phyloP scores from a whole-genome alignment of 139 green algal genomes.

The Haematococcus sp. region DNA sequence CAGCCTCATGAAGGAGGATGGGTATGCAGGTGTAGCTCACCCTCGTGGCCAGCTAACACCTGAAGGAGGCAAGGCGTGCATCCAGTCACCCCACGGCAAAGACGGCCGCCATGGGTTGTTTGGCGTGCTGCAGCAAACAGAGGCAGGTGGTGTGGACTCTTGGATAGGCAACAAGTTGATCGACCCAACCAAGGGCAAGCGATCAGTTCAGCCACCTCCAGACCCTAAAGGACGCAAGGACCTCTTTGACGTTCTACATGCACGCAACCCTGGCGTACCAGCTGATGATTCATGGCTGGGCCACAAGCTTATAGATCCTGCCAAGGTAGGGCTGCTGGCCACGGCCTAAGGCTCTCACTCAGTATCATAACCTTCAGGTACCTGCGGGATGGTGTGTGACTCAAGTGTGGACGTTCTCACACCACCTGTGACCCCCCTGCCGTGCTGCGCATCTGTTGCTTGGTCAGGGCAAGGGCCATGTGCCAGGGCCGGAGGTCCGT shows the following conservation, averaged over 20 bases:
- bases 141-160: conserved; percentile 20
- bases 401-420: too few relatives aligned
- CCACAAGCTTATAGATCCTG: conserved; percentile 39
- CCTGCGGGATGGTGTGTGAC: too few relatives aligned
- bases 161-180: conserved; percentile 37
- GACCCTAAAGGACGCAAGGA: conserved; percentile 42
- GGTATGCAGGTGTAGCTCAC: conserved; percentile 11
- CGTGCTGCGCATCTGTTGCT: too few relatives aligned
- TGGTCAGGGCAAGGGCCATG: conserved; percentile 18
- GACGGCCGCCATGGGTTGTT: conserved; percentile 27
- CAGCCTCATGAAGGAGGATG: conserved; percentile 35
- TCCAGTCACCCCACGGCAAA: background rate
- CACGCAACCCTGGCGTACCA: conserved; percentile 18
- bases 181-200: conserved; percentile 32
- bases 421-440: too few relatives aligned
- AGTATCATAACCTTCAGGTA: too few relatives aligned
- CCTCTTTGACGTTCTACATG: conserved; percentile 49
- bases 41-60: background rate
- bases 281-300: conserved; percentile 48
- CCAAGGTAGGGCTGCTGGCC: background rate
- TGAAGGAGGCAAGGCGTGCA: background rate
- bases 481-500: conserved; percentile 32
- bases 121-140: conserved; percentile 32
- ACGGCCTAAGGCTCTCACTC: too few relatives aligned
- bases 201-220: background rate